Evolutionary conservation across 2,329 filamentous ascomycete species (phyloP).

Genomic region (Aureobasidium zeae): DNA sequence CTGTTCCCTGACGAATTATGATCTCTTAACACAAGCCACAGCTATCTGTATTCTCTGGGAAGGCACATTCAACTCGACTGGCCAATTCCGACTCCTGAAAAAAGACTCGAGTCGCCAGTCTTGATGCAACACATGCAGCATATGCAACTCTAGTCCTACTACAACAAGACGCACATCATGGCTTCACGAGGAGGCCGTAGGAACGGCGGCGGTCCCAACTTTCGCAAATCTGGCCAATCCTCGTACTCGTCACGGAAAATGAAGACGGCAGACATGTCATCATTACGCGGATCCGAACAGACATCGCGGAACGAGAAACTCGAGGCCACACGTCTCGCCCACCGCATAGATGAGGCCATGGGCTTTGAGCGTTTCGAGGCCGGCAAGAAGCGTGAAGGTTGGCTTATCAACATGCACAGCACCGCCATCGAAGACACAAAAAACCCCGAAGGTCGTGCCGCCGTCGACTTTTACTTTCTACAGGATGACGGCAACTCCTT

Average conservation of each 20-base stretch:
- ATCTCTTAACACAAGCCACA: too few species aligned
- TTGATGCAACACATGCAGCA: too few species aligned
- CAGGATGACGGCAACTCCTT: constrained; percentile 82
- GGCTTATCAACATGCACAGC: constrained; percentile 91
- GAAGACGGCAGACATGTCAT: constrained; percentile 71
- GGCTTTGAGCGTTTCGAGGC: constrained; percentile 89
- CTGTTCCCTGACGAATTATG: too few species aligned
- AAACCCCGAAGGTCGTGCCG: constrained; percentile 72
- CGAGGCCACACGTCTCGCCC: constrained; percentile 72
- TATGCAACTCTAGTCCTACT: too few species aligned
- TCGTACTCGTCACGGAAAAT: constrained; percentile 49
- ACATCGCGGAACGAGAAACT: constrained; percentile 90
- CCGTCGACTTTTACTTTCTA: constrained; percentile 95
- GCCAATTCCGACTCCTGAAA: too few species aligned
- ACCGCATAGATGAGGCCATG: constrained; percentile 89
- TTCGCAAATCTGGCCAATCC: constrained; percentile 40
- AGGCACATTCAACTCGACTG: too few species aligned
- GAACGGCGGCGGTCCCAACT: too few species aligned
- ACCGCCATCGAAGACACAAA: constrained; percentile 80
- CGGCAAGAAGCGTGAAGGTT: constrained; percentile 75
- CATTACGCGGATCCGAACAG: constrained; percentile 64
- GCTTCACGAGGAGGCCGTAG: constrained; percentile 33
- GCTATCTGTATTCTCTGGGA: too few species aligned
- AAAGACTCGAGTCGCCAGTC: too few species aligned
- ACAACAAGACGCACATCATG: too few species aligned